A percentile compares a stretch with the other conserved stretches of the same genome.
These are phyloP conservation scores for Lizonia empirigonia DNA, from an alignment of 2,329 filamentous ascomycete genomes.

Conservation along the genomic window DNA sequence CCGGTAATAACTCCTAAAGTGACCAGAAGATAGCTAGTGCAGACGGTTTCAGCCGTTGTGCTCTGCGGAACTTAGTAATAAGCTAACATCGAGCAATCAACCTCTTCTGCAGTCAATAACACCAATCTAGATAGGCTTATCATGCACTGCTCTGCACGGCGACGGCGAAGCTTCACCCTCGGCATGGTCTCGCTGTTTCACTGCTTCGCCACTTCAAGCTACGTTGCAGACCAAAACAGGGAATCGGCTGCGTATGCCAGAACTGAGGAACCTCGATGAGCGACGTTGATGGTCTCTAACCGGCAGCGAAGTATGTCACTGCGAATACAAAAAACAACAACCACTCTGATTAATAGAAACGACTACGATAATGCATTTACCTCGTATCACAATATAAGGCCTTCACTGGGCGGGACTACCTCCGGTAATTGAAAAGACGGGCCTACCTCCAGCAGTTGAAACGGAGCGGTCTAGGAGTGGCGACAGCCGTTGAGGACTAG, in stretches of 20 bases:
- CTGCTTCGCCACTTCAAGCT: not conserved
- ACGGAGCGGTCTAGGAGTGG: not conserved
- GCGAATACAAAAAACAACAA: not conserved
- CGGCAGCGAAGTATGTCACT: not conserved
- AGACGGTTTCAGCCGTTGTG: not conserved
- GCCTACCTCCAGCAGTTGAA: too few relatives aligned
- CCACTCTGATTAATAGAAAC: not conserved
- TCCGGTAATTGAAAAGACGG: too few relatives aligned
- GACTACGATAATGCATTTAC: not conserved
- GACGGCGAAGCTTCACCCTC: not conserved
- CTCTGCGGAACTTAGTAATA: not conserved
- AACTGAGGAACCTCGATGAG: not conserved
- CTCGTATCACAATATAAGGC: not conserved
- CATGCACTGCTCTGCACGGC: not conserved
- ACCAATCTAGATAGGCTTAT: not conserved
- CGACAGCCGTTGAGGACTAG: not conserved
- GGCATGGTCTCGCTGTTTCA: constrained; percentile 9
- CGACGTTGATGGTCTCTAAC: too few relatives aligned
- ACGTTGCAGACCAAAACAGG: not conserved
- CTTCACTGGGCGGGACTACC: too few relatives aligned
- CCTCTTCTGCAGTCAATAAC: not conserved
- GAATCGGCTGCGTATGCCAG: not conserved
- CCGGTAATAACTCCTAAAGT: not conserved
- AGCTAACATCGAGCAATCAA: not conserved
- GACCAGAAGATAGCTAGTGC: not conserved